Conservation (phyloP, 768 basidiomycete species). For the Xerocomellus intermedius region DNA sequence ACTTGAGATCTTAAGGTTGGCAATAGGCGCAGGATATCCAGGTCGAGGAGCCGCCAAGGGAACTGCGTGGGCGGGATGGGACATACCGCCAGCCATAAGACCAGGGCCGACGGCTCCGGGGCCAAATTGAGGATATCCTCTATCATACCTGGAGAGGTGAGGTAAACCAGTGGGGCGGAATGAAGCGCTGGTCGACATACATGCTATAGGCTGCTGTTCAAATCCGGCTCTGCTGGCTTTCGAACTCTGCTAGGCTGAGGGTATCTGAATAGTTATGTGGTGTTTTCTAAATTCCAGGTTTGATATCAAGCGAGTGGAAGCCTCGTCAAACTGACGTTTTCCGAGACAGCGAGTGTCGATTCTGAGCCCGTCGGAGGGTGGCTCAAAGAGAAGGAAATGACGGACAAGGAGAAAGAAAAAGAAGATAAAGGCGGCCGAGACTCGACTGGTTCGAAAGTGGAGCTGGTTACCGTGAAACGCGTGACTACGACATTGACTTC, state of each 20-base stretch:
- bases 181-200: slow-evolving; percentile 42
- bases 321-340: slow-evolving; percentile 18
- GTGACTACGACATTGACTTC: slow-evolving; percentile 12
- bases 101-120: slow-evolving; percentile 53
- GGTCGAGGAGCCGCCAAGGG: slow-evolving; percentile 69
- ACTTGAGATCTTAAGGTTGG: slow-evolving; percentile 58
- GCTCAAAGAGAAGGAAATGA: slow-evolving; percentile 7
- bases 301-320: slow-evolving; percentile 32
- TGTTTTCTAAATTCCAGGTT: neutral
- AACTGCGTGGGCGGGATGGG: slow-evolving; percentile 32
- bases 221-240: slow-evolving; percentile 46
- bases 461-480: slow-evolving; percentile 21
- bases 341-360: slow-evolving; percentile 22
- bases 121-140: slow-evolving; percentile 50
- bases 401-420: neutral
- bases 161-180: slow-evolving; percentile 8
- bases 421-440: neutral
- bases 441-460: neutral
- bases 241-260: slow-evolving; percentile 37
- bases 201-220: slow-evolving; percentile 62
- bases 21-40: slow-evolving; percentile 69
- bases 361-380: slow-evolving; percentile 7
- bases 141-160: slow-evolving; percentile 54
- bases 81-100: slow-evolving; percentile 39
- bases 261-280: slow-evolving; percentile 13